A percentile compares a stretch with the other conserved stretches of the same genome.
Evolutionary conservation across 164 flowering plant genomes (phyloP).

Genomic region (Chimonanthus praecox): DNA sequence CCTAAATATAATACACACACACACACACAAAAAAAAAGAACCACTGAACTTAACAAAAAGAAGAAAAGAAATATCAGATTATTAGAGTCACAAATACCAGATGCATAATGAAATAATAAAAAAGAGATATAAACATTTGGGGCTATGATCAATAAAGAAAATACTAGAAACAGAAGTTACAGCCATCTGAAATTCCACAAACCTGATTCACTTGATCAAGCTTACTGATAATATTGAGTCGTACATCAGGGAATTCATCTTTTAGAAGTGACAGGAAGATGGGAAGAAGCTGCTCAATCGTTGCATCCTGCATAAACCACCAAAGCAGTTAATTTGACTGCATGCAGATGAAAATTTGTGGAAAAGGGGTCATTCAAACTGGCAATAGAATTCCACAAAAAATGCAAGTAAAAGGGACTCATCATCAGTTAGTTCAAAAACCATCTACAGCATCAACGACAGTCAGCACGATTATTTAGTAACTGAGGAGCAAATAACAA

Average conservation of each 20-base stretch:
- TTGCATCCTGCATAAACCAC: conserved; percentile 72
- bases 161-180: neutral
- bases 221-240: conserved; percentile 91
- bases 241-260: conserved; percentile 97
- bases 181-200: conserved; percentile 2
- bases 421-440: too few relatives aligned
- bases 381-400: too few relatives aligned
- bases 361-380: neutral
- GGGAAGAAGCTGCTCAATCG: conserved; percentile 91
- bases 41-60: neutral
- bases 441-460: too few relatives aligned
- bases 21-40: too few relatives aligned
- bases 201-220: conserved; percentile 99
- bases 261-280: conserved; percentile 88
- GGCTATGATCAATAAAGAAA: neutral
- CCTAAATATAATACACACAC: neutral
- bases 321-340: neutral
- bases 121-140: neutral
- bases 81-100: neutral
- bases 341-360: neutral
- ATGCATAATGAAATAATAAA: neutral
- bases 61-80: neutral
- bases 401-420: too few relatives aligned
- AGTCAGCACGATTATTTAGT: too few relatives aligned
- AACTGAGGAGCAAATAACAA: too few relatives aligned